Evolutionary conservation across 176 grass and related monocot species (phyloP).

Genomic region (Urochloa ruziziensis): DNA sequence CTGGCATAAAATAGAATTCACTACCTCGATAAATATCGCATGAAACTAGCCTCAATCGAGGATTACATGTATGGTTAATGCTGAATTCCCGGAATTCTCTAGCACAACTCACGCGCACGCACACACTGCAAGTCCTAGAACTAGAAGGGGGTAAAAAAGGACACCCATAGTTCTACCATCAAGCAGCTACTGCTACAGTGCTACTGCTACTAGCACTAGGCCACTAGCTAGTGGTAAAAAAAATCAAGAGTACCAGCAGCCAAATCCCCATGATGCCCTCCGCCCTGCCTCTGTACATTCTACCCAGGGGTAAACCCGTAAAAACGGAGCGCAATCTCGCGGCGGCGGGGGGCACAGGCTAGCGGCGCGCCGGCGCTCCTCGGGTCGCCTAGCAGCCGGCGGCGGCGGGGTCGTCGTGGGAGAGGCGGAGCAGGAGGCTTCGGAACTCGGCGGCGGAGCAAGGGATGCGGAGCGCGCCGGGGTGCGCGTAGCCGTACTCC

Average conservation of each 20-base stretch:
- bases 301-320: slow-evolving; percentile 21
- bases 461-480: slow-evolving; percentile 86
- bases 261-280: slow-evolving; percentile 13
- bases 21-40: slow-evolving; percentile 25
- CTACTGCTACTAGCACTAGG: not conserved
- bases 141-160: slow-evolving; percentile 38
- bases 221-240: not conserved
- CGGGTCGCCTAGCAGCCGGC: not conserved
- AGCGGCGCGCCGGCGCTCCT: not conserved
- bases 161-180: slow-evolving; percentile 40
- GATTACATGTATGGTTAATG: slow-evolving; percentile 29
- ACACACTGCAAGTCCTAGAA: slow-evolving; percentile 37
- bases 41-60: too few species aligned
- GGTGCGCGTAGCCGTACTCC: slow-evolving; percentile 91
- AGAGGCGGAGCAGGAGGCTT: slow-evolving; percentile 38
- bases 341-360: too few species aligned
- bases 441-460: slow-evolving; percentile 78
- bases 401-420: not conserved
- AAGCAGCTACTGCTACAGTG: not conserved
- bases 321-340: not conserved
- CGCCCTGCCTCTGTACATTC: not conserved
- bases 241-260: not conserved
- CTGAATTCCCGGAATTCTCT: slow-evolving; percentile 9
- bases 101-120: too few species aligned
- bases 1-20: not conserved